Evolutionary conservation across 1,284 basidiomycete species (phyloP).

Genomic region (Coriolopsis trogii): DNA sequence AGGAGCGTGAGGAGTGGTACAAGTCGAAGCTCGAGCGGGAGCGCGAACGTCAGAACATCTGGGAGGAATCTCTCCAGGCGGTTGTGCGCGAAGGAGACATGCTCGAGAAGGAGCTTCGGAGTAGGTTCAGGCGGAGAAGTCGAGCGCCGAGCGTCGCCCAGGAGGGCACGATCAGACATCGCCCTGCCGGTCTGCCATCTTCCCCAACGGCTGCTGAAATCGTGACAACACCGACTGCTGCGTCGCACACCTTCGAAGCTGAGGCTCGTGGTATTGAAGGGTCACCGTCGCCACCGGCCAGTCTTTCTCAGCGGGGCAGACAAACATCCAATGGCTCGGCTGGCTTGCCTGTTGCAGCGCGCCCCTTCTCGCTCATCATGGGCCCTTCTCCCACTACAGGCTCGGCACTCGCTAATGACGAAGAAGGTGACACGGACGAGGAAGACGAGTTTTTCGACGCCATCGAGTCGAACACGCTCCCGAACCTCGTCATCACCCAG

Average conservation of each 20-base stretch:
- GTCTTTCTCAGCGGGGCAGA: too few species aligned
- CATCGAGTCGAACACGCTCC: conserved; percentile 82
- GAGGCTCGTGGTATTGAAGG: not conserved
- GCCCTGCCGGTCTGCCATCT: conserved; percentile 28
- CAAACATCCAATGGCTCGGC: too few species aligned
- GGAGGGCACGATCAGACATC: conserved; percentile 32
- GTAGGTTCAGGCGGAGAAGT: conserved; percentile 60
- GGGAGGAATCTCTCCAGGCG: conserved; percentile 91
- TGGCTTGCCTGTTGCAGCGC: conserved; percentile 1
- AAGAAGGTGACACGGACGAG: conserved; percentile 73
- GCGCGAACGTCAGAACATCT: conserved; percentile 74
- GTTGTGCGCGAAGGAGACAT: conserved; percentile 88
- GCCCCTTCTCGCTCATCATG: conserved; percentile 21
- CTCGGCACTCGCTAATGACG: conserved; percentile 29
- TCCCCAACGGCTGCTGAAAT: conserved; percentile 16
- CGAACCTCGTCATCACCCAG: conserved; percentile 72
- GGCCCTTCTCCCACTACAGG: conserved; percentile 3
- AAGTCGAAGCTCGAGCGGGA: conserved; percentile 65
- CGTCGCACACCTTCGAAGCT: not conserved
- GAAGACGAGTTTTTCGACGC: conserved; percentile 99
- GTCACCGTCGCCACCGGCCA: not conserved
- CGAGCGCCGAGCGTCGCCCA: conserved; percentile 36
- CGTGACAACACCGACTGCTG: conserved; percentile 12
- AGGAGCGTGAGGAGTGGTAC: conserved; percentile 87
- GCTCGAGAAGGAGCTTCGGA: conserved; percentile 81